A percentile compares a stretch with the other conserved stretches of the same genome.
Evolutionary conservation across 2,329 filamentous ascomycete genomes (phyloP).

Genomic region (Phyllosticta citribraziliensis): DNA sequence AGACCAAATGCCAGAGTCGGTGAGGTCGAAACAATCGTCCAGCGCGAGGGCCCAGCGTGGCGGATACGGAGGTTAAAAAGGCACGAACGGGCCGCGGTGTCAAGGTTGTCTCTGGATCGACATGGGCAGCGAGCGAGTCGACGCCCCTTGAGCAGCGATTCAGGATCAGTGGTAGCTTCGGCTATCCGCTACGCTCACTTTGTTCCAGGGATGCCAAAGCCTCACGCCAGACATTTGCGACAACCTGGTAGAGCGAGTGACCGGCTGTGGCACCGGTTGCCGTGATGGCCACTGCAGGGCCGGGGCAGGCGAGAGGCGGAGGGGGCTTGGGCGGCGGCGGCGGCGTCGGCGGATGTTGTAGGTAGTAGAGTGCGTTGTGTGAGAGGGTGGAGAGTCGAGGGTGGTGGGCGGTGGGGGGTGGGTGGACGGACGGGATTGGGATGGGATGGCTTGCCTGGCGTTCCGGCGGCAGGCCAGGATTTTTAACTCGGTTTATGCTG

Average conservation of each 20-base stretch:
- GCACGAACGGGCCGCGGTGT: conserved; percentile 11
- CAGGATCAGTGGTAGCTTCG: conserved; percentile 5
- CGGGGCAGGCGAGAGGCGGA: not conserved
- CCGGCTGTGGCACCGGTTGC: conserved; percentile 4
- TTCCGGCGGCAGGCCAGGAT: conserved; percentile 9
- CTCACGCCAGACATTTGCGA: conserved; percentile 21
- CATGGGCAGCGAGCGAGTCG: conserved; percentile 22
- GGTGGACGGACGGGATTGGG: conserved; percentile 1
- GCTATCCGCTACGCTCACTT: not conserved
- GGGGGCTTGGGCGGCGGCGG: not conserved
- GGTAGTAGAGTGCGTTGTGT: not conserved
- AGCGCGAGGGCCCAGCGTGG: conserved; percentile 18
- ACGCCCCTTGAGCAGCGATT: conserved; percentile 5
- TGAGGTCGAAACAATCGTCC: conserved; percentile 8
- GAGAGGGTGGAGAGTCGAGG: conserved; percentile 12
- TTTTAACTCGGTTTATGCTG: conserved; percentile 5
- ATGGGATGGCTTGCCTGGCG: conserved; percentile 7
- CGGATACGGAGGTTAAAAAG: conserved; percentile 28
- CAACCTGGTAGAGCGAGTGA: conserved; percentile 10
- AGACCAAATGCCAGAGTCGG: conserved; percentile 6
- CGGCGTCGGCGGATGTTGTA: not conserved
- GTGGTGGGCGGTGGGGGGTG: conserved; percentile 18
- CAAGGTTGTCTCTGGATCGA: conserved; percentile 28
- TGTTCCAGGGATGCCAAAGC: conserved; percentile 15
- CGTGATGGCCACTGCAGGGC: conserved; percentile 7